Conservation (phyloP, 208 protist genomes). For the Porcisia hertigi region DNA sequence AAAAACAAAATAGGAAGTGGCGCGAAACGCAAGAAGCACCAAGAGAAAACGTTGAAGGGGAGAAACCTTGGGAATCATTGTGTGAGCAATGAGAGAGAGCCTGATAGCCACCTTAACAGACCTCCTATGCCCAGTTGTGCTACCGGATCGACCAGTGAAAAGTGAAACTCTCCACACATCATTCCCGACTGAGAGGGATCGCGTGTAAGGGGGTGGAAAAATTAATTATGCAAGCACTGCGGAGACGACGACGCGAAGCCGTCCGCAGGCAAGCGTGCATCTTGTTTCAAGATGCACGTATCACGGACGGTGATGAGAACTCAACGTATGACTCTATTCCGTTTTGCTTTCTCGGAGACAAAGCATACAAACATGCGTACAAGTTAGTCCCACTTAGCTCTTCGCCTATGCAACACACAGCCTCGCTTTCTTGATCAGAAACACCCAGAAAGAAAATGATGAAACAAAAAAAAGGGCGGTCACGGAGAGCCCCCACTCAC, state of each 20-base stretch:
- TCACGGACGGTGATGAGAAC: neutral
- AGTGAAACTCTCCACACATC: neutral
- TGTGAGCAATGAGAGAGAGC: neutral
- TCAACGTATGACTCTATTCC: neutral
- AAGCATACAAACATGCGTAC: conserved; percentile 1
- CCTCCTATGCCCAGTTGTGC: neutral
- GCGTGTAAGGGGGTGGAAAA: neutral
- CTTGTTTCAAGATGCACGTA: neutral
- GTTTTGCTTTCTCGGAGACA: conserved; percentile 5
- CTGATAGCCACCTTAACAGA: neutral
- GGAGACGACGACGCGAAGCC: neutral
- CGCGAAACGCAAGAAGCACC: neutral
- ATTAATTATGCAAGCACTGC: neutral
- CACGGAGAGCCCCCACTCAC: no score
- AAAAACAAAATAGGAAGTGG: neutral
- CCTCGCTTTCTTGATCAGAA: neutral
- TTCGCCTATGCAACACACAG: conserved; percentile 6
- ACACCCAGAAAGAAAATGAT: neutral
- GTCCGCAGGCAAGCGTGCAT: neutral
- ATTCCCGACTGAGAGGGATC: neutral
- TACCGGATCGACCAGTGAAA: neutral
- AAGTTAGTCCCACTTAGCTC: conserved; percentile 4
- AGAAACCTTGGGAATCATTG: neutral
- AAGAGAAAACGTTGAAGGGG: neutral
- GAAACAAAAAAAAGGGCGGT: conserved; percentile 1